Evolutionary conservation across 2,329 filamentous ascomycete species (phyloP).

Genomic region (Pestalotiopsis sp.): DNA sequence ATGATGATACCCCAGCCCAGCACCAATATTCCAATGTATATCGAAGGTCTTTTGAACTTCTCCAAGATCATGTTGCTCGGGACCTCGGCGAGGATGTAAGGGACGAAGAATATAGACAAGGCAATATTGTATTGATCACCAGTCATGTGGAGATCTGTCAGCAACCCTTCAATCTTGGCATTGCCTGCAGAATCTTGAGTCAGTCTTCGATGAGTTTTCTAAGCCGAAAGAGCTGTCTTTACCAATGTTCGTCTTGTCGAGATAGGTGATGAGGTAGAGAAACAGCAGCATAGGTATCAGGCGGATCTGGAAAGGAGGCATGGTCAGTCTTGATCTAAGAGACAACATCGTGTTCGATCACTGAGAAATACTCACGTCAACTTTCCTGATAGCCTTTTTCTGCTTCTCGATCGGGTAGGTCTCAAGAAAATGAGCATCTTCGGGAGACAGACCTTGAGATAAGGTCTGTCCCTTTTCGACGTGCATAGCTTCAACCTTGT

Average conservation of each 20-base stretch:
- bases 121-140: constrained; percentile 34
- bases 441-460: constrained; percentile 15
- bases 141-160: constrained; percentile 27
- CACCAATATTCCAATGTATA: constrained; percentile 43
- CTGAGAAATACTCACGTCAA: constrained; percentile 25
- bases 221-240: neutral
- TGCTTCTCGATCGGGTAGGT: constrained; percentile 32
- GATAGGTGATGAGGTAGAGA: constrained; percentile 32
- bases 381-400: constrained; percentile 33
- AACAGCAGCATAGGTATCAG: constrained; percentile 33
- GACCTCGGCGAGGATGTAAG: constrained; percentile 34
- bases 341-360: neutral
- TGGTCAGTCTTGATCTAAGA: neutral
- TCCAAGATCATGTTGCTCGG: constrained; percentile 43
- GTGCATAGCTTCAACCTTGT: neutral
- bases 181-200: constrained; percentile 21
- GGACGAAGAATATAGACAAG: constrained; percentile 31
- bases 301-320: constrained; percentile 18
- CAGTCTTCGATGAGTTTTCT: constrained; percentile 9
- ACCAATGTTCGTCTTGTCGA: constrained; percentile 32
- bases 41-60: constrained; percentile 42
- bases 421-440: constrained; percentile 34
- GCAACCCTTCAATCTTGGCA: constrained; percentile 30
- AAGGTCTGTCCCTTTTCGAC: neutral
- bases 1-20: constrained; percentile 40